Evolutionary conservation across 2,329 filamentous ascomycete genomes (phyloP), one percentile per base, ranked within the genome.

Genomic region (Aspergillus alliaceus): DNA sequence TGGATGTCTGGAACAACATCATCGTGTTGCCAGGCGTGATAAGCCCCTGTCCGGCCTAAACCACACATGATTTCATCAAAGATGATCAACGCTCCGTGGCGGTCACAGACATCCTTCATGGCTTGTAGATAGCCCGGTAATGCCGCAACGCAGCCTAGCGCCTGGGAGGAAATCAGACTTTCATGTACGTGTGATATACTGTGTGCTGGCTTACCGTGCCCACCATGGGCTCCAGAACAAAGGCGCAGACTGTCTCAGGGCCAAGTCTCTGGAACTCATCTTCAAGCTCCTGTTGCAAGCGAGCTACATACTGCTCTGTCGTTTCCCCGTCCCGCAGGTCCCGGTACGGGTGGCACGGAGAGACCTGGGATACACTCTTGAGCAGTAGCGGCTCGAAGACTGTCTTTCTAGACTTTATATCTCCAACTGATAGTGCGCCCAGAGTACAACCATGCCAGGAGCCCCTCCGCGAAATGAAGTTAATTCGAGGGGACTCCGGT

Each of bases 381-480:
- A 80, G 73, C 5, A 89, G 73, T 35, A 88, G 77, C 1, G 79
- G 77, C 63, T 86, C 82, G 65, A 86, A 91, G 2, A 84, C 78
- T 0, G 78, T 79, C 55, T 85, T 81, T 22, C 89, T 79, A 1
- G 76, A 75, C 5, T 79, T 70, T 67, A 90, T 84, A 22, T 86
- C 86, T 6, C 87, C 81, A n/a, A 90, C 76, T 0, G 84, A 83
- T 53, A 91, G 80, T 1, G 88, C 80, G 0, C 88, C 89, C 0
- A 91, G 70, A 0, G 88, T 90, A 42, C 82, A 86, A 6, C 88
- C 88, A 65, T 91, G 88, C 65, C 89, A 91, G 7, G 84, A 86
- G 22, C 84, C 79, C 35, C 83, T 74, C 15, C 88, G 80, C 6
- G 85, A 79, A 63, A 91, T 87, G 69, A 87, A 87, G 32, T 82